Evolutionary conservation across 1,284 basidiomycete genomes (phyloP), one percentile per base, ranked within the genome.

Genomic region (Melampsora americana): DNA sequence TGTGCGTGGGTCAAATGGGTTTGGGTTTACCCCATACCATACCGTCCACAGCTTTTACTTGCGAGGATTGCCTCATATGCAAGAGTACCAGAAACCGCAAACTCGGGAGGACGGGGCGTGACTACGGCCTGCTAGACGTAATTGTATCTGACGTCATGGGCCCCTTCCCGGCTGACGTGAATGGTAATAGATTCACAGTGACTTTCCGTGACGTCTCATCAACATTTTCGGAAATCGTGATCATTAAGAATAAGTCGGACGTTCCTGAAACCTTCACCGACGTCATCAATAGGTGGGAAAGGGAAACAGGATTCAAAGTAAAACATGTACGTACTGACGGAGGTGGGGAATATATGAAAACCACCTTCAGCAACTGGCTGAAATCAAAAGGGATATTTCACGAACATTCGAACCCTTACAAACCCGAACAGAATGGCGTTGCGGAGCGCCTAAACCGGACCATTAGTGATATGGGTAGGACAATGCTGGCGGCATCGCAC

Each of bases 341-440:
- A 9, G 74, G 67, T 1, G 23, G 48, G 0, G 74, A 67, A 16
- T 67, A 70, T 53, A 48, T 59, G 1, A 61, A 56, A 3, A 61
- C 23, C 0, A 16, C 18, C 2, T 61, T 67, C 32, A 14, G 26
- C 20, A 20, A 18, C 18, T 66, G 56, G 42, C 39, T 59, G 11
- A 42, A 46, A 30, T 26, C 28, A 7, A 44, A 46, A 11, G 78
- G 77, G 1, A 69, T 79, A n/a, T 6, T 50, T 1, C 67, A 71
- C 28, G 50, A 75, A 48, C 26, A 35, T 0, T 53, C 64, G 0
- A 67, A 69, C 11, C 68, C 77, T 0, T 78, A 75, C 42, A 42
- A 48, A 26, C 77, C 70, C 42, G 35, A 73, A n/a, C 78, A 79
- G 48, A 79, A 78, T 26, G 73, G 77, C 1, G n/a, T 76, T 6